These are phyloP conservation scores for Periconia macrospinosa DNA, from an alignment of 2,329 filamentous ascomycete genomes.

Conservation along the genomic window DNA sequence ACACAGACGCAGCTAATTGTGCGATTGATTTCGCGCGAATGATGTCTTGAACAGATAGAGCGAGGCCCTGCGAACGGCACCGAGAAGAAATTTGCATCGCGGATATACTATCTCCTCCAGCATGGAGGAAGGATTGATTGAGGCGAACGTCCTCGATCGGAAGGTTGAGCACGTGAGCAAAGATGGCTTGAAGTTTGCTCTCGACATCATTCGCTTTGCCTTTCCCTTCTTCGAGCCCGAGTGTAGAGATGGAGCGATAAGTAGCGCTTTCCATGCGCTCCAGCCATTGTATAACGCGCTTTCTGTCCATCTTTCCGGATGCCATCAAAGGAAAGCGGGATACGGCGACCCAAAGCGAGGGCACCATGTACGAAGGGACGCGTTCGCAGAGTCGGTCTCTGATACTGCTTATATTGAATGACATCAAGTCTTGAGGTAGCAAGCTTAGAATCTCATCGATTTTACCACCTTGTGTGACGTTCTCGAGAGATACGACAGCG, in stretches of 20 bases:
- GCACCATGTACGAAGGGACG: constrained; percentile 38
- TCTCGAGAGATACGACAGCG: constrained; percentile 28
- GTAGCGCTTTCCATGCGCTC: constrained; percentile 32
- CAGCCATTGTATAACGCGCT: constrained; percentile 32
- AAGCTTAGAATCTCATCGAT: constrained; percentile 14
- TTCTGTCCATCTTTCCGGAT: constrained; percentile 36
- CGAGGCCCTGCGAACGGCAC: constrained; percentile 32
- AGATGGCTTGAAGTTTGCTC: constrained; percentile 31
- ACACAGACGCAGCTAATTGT: constrained; percentile 24
- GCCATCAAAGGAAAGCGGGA: constrained; percentile 32
- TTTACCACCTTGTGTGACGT: constrained; percentile 10
- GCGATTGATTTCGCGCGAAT: constrained; percentile 36
- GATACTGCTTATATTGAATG: constrained; percentile 23
- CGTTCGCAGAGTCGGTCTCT: constrained; percentile 32
- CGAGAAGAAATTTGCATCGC: constrained; percentile 40
- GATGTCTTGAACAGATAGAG: constrained; percentile 36
- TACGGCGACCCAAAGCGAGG: constrained; percentile 34
- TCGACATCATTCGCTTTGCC: constrained; percentile 22
- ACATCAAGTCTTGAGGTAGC: constrained; percentile 23
- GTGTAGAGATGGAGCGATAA: constrained; percentile 28
- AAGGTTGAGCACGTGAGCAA: constrained; percentile 33
- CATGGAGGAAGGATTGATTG: constrained; percentile 37
- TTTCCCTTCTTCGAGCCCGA: constrained; percentile 19
- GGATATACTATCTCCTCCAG: constrained; percentile 40
- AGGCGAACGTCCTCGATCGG: constrained; percentile 28